Base-by-base conservation (phyloP, 2,329 filamentous ascomycete species). In the Cadophora sp. region DNA sequence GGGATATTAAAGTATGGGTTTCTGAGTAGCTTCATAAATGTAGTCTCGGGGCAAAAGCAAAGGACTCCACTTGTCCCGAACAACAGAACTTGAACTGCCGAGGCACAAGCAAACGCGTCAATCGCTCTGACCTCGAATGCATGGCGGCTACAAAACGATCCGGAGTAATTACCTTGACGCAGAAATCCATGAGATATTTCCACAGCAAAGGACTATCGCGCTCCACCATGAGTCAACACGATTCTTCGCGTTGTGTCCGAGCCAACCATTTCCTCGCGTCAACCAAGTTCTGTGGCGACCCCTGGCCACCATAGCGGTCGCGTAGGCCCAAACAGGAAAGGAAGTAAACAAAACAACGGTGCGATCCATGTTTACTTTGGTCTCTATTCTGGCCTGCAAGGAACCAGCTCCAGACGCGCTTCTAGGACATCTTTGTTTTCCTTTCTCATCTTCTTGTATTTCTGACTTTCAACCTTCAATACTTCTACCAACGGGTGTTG, bases 331-430 rank as follows among this genome's bases (percentile, higher is more conserved):
- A 70, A 78, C 72, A 72, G 80, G 82, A 18, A 73, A 82, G 79
- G 76, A 77, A 77, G 80, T 83, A 84, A 84, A 84, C 81, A 83
- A 68, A 62, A 53, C 30, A 18, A 13, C 60, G 24, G 47, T 59
- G 53, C 66, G 22, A 67, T 62, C 60, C 62, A 66, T 70, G 64
- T 67, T 68, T 68, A 70, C 64, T 53, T 66, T 53, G 59, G 50
- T 62, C 62, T 53, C 48, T 41, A 14, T 30, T 43, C 20, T 59
- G 64, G 51, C 62, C 48, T 59, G 30, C 18, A 41, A 62, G 64
- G 48, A n/a, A 20, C 30, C 58, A 11, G 20, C 27, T 22, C 53
- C n/a, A 20, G n/a, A 43, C 33, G 20, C 60, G 33, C 45, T 41
- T 27, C 59, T 45, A 18, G 3, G 36, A 41, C 8, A 16, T 51